Evolutionary conservation across 345 rosid genomes (phyloP).

Genomic region (Citropsis articulata): DNA sequence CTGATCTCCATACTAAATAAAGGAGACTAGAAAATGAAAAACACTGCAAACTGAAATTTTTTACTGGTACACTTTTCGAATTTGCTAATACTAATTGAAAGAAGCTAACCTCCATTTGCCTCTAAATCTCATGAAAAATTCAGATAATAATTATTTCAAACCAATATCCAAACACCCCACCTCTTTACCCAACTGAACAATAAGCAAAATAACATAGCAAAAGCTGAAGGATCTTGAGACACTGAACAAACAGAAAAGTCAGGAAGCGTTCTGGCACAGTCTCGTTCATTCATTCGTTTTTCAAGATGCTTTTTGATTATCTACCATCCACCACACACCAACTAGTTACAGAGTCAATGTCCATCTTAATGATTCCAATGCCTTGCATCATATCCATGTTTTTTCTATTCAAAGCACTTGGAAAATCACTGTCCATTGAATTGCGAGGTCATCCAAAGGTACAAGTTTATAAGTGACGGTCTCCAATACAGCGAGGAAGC

Average conservation of each 20-base stretch:
- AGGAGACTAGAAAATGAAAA: no score
- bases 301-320: background rate
- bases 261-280: background rate
- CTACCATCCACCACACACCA: background rate
- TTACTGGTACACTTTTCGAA: no score
- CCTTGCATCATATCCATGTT: no score
- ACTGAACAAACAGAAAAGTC: background rate
- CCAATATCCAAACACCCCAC: no score
- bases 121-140: no score
- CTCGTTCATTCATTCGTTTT: background rate
- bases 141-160: no score
- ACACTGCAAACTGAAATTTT: background rate
- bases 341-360: no score
- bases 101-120: no score
- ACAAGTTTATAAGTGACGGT: background rate
- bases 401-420: background rate
- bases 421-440: background rate
- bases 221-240: no score
- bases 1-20: no score
- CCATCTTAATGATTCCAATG: background rate
- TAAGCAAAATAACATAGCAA: no score
- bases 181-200: background rate
- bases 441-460: background rate
- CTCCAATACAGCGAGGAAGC: background rate
- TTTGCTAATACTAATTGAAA: no score